These are phyloP conservation scores for Populus tomentosa DNA, from an alignment of 441 rosid genomes.

Conservation along the genomic window DNA sequence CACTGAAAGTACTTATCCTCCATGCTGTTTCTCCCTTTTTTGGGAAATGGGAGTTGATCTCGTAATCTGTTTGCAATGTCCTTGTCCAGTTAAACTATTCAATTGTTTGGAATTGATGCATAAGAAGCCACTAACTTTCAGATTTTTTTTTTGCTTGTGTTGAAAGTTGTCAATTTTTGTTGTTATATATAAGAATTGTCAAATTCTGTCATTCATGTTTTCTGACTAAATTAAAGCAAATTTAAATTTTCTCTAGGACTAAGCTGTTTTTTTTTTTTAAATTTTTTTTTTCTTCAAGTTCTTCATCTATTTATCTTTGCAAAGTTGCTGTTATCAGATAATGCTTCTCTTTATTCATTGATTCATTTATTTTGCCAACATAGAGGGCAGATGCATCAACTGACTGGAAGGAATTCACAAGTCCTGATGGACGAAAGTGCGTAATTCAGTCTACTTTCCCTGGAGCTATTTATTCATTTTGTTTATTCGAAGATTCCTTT, in stretches of 20 bases:
- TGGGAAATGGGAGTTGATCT: not conserved
- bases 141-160: not conserved
- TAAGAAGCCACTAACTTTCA: not conserved
- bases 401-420: conserved; percentile 84
- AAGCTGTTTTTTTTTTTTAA: no score
- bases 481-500: not conserved
- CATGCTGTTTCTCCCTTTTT: not conserved
- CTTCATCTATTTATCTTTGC: not conserved
- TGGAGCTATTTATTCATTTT: not conserved
- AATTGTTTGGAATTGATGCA: not conserved
- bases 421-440: conserved; percentile 80
- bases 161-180: not conserved
- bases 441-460: conserved; percentile 16
- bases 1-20: not conserved
- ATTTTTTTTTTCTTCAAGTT: no score
- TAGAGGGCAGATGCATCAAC: conserved; percentile 95
- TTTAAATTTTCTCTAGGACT: not conserved
- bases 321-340: not conserved
- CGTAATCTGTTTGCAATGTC: not conserved
- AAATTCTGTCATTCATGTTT: not conserved
- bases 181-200: conserved; percentile 2
- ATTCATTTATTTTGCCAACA: conserved; percentile 12
- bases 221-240: not conserved
- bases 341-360: conserved; percentile 1
- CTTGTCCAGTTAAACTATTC: not conserved